A percentile compares a stretch with the other conserved stretches of the same genome.
phyloP scores from a whole-genome alignment of 768 basidiomycete species.

The Candolleomyces efflorescens region DNA sequence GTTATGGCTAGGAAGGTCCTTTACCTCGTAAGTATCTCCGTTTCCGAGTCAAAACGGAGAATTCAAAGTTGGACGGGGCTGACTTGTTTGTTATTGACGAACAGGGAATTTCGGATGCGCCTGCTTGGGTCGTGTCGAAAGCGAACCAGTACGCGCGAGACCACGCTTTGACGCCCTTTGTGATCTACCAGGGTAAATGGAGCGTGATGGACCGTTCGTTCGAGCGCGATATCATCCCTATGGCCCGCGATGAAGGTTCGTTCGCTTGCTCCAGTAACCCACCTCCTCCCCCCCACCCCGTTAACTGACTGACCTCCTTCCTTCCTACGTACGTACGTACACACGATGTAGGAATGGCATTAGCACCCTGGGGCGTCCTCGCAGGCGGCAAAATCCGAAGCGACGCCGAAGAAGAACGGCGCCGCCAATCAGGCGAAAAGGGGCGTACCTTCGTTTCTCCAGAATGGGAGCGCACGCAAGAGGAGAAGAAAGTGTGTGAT shows the following conservation, averaged over 20 bases:
- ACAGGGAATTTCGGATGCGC: slow-evolving; percentile 34
- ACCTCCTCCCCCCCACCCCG: too few species aligned
- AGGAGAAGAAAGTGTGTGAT: slow-evolving; percentile 35
- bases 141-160: slow-evolving; percentile 46
- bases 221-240: slow-evolving; percentile 50
- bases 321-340: slow-evolving; percentile 17
- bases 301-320: slow-evolving; percentile 19
- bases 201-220: slow-evolving; percentile 38
- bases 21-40: slow-evolving; percentile 25
- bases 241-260: slow-evolving; percentile 34
- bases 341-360: slow-evolving; percentile 31
- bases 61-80: not conserved
- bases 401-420: slow-evolving; percentile 29
- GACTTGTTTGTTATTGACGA: not conserved
- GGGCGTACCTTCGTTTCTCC: slow-evolving; percentile 28
- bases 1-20: slow-evolving; percentile 34
- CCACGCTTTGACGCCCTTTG: slow-evolving; percentile 45
- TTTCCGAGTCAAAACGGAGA: too few species aligned
- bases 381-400: slow-evolving; percentile 48
- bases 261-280: too few species aligned
- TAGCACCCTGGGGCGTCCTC: slow-evolving; percentile 30
- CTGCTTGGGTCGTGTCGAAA: slow-evolving; percentile 42
- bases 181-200: slow-evolving; percentile 47
- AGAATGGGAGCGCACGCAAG: slow-evolving; percentile 43
- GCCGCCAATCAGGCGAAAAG: slow-evolving; percentile 27